A percentile compares a stretch with the other conserved stretches of the same genome.
Evolutionary conservation across 1,139 yeast genomes (phyloP).

Genomic region (Arxiozyma slooffiae): DNA sequence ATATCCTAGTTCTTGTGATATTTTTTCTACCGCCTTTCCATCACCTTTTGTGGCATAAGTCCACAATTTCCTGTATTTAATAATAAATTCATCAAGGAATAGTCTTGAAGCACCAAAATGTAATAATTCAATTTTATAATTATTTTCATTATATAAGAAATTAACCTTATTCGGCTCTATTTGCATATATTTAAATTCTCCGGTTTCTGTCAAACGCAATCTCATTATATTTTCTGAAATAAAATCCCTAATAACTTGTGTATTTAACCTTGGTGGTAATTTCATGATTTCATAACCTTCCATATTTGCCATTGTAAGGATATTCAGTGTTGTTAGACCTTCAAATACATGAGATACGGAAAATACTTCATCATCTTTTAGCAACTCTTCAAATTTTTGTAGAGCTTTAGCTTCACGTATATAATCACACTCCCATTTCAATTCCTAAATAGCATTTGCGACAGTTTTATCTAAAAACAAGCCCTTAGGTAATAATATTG

Average conservation of each 20-base stretch:
- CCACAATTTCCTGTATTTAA: constrained; percentile 59
- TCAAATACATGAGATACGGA: constrained; percentile 75
- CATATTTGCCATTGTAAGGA: constrained; percentile 84
- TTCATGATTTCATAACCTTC: constrained; percentile 75
- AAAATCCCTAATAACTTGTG: constrained; percentile 64
- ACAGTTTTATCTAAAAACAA: constrained; percentile 84
- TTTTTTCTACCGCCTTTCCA: constrained; percentile 50
- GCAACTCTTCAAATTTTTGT: constrained; percentile 52
- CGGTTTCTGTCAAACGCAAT: constrained; percentile 75
- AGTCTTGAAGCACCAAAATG: constrained; percentile 95
- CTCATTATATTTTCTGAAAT: constrained; percentile 83
- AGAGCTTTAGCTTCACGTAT: constrained; percentile 78
- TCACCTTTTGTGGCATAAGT: constrained; percentile 71
- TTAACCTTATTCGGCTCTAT: constrained; percentile 99
- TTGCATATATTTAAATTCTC: constrained; percentile 84
- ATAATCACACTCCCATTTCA: constrained; percentile 97
- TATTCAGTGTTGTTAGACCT: constrained; percentile 68
- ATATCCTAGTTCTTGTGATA: constrained; percentile 71
- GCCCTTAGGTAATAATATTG: constrained; percentile 82
- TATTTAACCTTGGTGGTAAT: constrained; percentile 46
- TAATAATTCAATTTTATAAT: constrained; percentile 64
- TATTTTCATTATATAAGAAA: constrained; percentile 64
- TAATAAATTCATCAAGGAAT: constrained; percentile 56
- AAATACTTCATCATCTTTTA: constrained; percentile 60
- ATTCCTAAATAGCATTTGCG: constrained; percentile 84